These are phyloP conservation scores for Neostapfia colusana DNA, from an alignment of 176 grass and related monocot genomes.

Conservation along the genomic window DNA sequence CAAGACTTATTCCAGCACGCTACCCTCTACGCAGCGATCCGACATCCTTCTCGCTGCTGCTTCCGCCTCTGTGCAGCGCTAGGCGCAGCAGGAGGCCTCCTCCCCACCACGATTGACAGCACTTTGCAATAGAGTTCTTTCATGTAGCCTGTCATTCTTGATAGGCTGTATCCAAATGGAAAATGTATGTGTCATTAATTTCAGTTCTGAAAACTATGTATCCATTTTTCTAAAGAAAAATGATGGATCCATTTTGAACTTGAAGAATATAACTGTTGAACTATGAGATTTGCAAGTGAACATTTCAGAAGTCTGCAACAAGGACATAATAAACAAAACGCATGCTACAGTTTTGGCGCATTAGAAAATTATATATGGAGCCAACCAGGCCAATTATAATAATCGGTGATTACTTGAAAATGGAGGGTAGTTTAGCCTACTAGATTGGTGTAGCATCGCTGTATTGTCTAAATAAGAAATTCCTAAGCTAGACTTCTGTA, in stretches of 20 bases:
- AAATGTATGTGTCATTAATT: neutral
- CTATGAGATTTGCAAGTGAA: neutral
- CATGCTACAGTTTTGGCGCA: constrained; percentile 3
- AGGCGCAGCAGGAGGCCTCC: too few species aligned
- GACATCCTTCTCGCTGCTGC: too few species aligned
- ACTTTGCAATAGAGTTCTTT: neutral
- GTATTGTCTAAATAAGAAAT: constrained; percentile 15
- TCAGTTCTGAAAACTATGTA: neutral
- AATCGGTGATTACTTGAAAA: neutral
- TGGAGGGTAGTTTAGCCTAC: neutral
- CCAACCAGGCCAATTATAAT: neutral
- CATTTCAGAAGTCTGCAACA: neutral
- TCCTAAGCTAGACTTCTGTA: neutral
- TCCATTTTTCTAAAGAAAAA: neutral
- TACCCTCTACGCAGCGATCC: too few species aligned
- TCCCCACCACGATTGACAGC: too few species aligned
- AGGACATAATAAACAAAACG: neutral
- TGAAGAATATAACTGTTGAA: neutral
- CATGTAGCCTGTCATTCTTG: neutral
- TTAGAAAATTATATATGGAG: neutral
- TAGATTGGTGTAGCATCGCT: neutral
- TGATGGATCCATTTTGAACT: too few species aligned
- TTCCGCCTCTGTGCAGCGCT: too few species aligned
- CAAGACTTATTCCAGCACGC: too few species aligned
- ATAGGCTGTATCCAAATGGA: neutral